A percentile compares a stretch with the other conserved stretches of the same genome.
These are phyloP conservation scores for Rhododendron griersonianum DNA, from an alignment of 148 eudicot species.

Conservation along the genomic window DNA sequence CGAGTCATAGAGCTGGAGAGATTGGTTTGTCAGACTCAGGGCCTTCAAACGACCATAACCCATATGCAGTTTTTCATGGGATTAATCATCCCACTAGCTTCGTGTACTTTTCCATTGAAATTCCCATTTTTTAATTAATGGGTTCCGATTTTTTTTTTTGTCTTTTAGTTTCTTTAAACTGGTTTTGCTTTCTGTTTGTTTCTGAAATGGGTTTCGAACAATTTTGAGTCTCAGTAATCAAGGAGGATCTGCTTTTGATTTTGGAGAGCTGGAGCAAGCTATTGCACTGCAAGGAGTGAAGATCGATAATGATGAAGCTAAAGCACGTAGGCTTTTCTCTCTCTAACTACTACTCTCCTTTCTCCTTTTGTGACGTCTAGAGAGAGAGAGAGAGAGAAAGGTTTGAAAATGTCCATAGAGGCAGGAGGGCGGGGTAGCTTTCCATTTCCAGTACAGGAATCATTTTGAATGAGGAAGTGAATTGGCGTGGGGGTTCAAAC, in stretches of 20 bases:
- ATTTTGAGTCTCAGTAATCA: constrained; percentile 43
- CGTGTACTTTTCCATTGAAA: constrained; percentile 29
- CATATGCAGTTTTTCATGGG: constrained; percentile 54
- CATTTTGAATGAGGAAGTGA: constrained; percentile 39
- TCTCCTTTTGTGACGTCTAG: constrained; percentile 36
- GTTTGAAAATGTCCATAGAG: constrained; percentile 36
- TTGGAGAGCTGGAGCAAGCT: constrained; percentile 95
- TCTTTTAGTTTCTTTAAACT: not conserved
- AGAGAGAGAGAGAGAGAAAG: constrained; percentile 35
- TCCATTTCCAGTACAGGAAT: constrained; percentile 51
- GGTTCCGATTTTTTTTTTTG: not conserved
- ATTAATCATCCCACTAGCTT: constrained; percentile 45
- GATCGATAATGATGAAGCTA: constrained; percentile 59
- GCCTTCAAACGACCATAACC: constrained; percentile 64
- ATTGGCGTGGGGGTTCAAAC: constrained; percentile 70
- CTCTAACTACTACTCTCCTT: not conserved
- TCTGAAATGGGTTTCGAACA: constrained; percentile 6
- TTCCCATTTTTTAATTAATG: not conserved
- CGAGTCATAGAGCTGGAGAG: constrained; percentile 61
- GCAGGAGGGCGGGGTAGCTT: not conserved
- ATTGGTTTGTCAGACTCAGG: constrained; percentile 47
- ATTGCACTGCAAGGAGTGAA: constrained; percentile 73
- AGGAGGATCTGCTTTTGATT: constrained; percentile 87
- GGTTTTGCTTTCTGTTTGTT: not conserved
- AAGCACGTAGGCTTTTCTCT: constrained; percentile 49